These are phyloP conservation scores for Tetragonia tetragonoides DNA, from an alignment of 148 eudicot genomes.

Conservation along the genomic window DNA sequence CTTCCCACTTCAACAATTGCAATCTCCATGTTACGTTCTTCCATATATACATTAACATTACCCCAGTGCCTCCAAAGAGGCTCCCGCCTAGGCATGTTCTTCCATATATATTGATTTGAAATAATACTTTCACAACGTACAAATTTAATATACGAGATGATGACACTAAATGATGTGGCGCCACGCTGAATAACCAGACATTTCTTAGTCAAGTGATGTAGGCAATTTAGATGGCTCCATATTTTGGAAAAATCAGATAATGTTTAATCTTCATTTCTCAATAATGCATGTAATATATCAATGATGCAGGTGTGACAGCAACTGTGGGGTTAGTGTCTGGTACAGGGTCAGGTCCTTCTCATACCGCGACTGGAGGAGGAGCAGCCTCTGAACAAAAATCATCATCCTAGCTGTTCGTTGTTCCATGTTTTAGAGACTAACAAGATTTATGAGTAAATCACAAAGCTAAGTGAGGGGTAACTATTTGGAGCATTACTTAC, in stretches of 20 bases:
- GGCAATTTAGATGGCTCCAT: background rate
- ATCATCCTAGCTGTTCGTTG: slow-evolving; percentile 28
- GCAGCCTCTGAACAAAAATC: slow-evolving; percentile 38
- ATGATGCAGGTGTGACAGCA: slow-evolving; percentile 28
- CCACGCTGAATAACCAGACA: background rate
- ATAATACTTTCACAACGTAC: too few species aligned
- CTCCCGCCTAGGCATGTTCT: too few species aligned
- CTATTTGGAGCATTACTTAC: background rate
- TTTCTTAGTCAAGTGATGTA: background rate
- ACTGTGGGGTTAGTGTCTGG: slow-evolving; percentile 18
- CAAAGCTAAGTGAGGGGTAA: background rate
- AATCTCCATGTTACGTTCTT: slow-evolving; percentile 3
- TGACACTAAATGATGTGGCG: too few species aligned
- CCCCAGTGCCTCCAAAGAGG: too few species aligned
- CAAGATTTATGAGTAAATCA: slow-evolving; percentile 12
- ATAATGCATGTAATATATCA: background rate
- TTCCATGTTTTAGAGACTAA: slow-evolving; percentile 27
- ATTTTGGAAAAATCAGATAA: too few species aligned
- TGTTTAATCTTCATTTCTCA: too few species aligned
- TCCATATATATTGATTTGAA: too few species aligned
- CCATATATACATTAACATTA: too few species aligned
- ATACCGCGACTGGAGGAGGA: slow-evolving; percentile 26
- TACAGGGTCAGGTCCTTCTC: slow-evolving; percentile 34
- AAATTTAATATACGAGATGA: too few species aligned
- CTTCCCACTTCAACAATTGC: slow-evolving; percentile 41